phyloP scores from a whole-genome alignment of 441 rosid genomes.

The Metrosideros polymorpha region DNA sequence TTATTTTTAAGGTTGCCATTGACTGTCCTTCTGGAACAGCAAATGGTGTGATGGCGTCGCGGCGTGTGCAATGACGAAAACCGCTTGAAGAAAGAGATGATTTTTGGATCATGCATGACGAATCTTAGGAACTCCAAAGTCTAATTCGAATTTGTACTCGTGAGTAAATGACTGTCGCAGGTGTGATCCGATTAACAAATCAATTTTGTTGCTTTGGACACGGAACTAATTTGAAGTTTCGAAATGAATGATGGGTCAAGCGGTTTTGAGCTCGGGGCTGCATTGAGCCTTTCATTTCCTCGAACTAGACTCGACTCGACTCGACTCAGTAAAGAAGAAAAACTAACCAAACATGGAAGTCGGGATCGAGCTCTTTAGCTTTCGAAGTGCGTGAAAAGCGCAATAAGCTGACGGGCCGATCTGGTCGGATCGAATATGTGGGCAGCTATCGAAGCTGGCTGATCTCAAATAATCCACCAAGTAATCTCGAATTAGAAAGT shows the following conservation, averaged over 20 bases:
- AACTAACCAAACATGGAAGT: not conserved
- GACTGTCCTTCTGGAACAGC: not conserved
- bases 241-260: not conserved
- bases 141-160: not conserved
- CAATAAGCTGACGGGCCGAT: rapidly evolving
- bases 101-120: not conserved
- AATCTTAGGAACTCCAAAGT: not conserved
- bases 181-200: not conserved
- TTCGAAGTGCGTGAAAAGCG: not conserved
- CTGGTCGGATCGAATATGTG: rapidly evolving
- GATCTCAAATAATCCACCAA: not conserved
- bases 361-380: not conserved
- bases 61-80: not conserved
- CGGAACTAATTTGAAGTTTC: not conserved
- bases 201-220: not conserved
- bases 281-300: not conserved
- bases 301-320: not conserved
- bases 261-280: not conserved
- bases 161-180: not conserved
- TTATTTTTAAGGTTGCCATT: not conserved
- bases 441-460: not conserved
- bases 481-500: not conserved
- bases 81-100: not conserved
- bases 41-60: not conserved
- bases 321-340: not conserved